Evolutionary conservation across 495 filamentous ascomycete species (phyloP), one percentile per base, ranked within the genome.

Genomic region (Neurospora sp.): DNA sequence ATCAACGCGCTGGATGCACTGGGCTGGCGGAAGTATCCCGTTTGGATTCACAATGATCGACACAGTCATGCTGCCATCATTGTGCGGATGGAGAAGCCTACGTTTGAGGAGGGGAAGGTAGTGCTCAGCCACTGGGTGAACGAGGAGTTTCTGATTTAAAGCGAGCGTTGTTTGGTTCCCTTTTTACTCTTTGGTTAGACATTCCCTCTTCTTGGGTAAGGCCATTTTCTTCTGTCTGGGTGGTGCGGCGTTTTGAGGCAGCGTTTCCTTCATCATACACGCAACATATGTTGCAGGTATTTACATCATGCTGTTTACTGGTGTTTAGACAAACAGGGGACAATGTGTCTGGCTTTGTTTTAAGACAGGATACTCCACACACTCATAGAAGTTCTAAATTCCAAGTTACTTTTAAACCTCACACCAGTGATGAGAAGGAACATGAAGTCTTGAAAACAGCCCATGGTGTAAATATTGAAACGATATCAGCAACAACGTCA

Each of bases 11-110:
- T 99, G 74, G 91, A 98, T 77, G 79, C 83, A 10, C 84, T 97
- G 0, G 90, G 91, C 10, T 94, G 91, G 82, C 87, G 86, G 22
- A 98, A 96, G 81, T 95, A 92, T 81, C 90, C 89, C 0, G 92
- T 97, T 4, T 90, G 92, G 82, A 98, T 99, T 48, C 93, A 96
- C 68, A 90, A 94, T 3, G 87, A 87, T 53, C 79, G 85, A 40
- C 94, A 97, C 77, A 91, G 86, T 68, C 96, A 99, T 79, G 96
- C 95, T 0, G 95, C 95, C 1, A 97, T 99, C 70, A 91, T 99
- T 76, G 88, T 95, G 39, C 86, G 96, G 70, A 86, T 79, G 73
- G 83, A 88, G 20, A 88, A 88, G 79, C 78, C 84, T 71, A 83
- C 78, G 9, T 96, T 92, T 75, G 82, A 84, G 5, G 94, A 98